Evolutionary conservation across 176 grass and related monocot genomes (phyloP).

Genomic region (Ampelocalamus luodianensis): DNA sequence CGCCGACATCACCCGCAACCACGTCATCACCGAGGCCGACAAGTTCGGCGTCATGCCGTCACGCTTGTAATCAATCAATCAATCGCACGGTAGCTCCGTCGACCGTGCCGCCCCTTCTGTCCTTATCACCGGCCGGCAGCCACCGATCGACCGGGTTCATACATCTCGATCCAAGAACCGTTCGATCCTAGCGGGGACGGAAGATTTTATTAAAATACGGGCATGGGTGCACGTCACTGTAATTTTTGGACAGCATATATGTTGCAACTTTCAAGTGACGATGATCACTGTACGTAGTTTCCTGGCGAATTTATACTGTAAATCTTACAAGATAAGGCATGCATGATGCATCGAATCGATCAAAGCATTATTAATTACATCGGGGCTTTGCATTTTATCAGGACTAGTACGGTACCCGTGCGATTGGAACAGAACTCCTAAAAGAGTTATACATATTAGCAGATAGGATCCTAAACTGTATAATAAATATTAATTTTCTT

Average conservation of each 20-base stretch:
- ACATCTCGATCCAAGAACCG: background rate
- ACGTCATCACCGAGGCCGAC: slow-evolving; percentile 81
- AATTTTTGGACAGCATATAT: background rate
- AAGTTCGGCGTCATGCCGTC: slow-evolving; percentile 55
- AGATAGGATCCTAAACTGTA: too few relatives aligned
- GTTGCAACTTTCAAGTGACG: background rate
- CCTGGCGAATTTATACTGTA: background rate
- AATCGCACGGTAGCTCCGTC: background rate
- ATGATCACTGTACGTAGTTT: too few relatives aligned
- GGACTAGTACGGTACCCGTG: too few relatives aligned
- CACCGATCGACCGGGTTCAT: background rate
- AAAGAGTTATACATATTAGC: too few relatives aligned
- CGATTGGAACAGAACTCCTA: too few relatives aligned
- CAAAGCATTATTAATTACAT: background rate
- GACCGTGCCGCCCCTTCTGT: background rate
- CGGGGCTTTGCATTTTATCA: background rate
- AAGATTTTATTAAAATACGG: background rate
- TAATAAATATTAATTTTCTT: too few relatives aligned
- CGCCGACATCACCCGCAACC: slow-evolving; percentile 90
- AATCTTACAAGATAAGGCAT: background rate
- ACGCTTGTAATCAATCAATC: slow-evolving; percentile 60
- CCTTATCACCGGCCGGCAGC: background rate
- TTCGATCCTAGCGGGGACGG: background rate
- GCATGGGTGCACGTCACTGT: background rate
- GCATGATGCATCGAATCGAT: background rate